A percentile compares a stretch with the other conserved stretches of the same genome.
phyloP scores from a whole-genome alignment of 768 basidiomycete species.

The Arthromyces matolae region DNA sequence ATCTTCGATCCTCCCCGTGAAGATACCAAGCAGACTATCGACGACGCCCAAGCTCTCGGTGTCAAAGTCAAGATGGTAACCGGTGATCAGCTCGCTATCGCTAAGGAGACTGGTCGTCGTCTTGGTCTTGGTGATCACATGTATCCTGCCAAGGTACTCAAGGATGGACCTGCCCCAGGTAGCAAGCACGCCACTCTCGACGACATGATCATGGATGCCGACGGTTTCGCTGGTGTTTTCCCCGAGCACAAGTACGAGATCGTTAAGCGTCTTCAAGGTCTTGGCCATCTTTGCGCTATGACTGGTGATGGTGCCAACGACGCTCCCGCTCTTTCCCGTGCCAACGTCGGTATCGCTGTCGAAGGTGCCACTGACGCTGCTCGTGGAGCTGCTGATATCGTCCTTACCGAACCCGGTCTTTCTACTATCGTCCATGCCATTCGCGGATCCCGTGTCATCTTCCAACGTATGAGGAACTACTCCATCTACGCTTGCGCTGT shows the following conservation, averaged over 20 bases:
- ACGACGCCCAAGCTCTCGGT: conserved; percentile 92
- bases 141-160: conserved; percentile 99
- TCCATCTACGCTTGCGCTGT: conserved; percentile 95
- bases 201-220: conserved; percentile 99
- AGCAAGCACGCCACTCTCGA: conserved; percentile 82
- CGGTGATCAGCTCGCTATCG: conserved; percentile 99
- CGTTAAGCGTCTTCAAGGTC: conserved; percentile 95
- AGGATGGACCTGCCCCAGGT: conserved; percentile 89
- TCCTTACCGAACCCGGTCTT: conserved; percentile 95
- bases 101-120: conserved; percentile 98
- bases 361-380: conserved; percentile 99
- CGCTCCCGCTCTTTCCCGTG: conserved; percentile 94
- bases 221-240: conserved; percentile 99
- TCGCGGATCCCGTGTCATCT: conserved; percentile 96
- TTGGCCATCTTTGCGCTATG: conserved; percentile 97
- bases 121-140: conserved; percentile 98
- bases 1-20: conserved; percentile 98
- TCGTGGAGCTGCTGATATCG: conserved; percentile 97
- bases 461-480: conserved; percentile 99
- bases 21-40: conserved; percentile 98
- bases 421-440: conserved; percentile 99
- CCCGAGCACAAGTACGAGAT: conserved; percentile 99
- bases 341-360: conserved; percentile 99
- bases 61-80: conserved; percentile 99
- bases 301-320: conserved; percentile 99